Evolutionary conservation across 2,329 filamentous ascomycete genomes (phyloP), one percentile per base, ranked within the genome.

Genomic region (Ophiostoma perfectum): DNA sequence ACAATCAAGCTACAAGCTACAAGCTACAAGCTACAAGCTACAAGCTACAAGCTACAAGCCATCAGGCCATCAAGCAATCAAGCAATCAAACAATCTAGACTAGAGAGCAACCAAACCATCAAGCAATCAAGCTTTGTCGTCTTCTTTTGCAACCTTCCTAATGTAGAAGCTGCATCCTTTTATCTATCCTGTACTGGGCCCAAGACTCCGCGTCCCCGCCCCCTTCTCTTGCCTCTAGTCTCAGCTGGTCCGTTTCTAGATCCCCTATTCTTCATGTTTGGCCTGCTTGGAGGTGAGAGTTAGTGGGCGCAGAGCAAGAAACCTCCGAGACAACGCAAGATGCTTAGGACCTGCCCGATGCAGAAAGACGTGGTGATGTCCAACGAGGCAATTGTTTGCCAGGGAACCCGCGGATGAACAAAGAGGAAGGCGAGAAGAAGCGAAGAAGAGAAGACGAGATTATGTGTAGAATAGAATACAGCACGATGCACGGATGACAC

Each of bases 91-190:
- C 27, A 27, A 27, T 27, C 27, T 27, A 27, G 27, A 27, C 27
- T 27, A 27, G 27, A 27, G 45, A 47, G 14, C 14, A 27, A 55
- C 8, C 49, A 27, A 55, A 9, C n/a, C 27, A 27, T 27, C 27
- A 27, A 6, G 11, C 42, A 44, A 60, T 60, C 55, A 38, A 11
- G 18, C n/a, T n/a, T 55, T 12, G 55, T 38, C 2, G 55, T 60
- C 55, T 39, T 60, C 11, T 38, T 60, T 39, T 60, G 27, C 27
- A 60, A 60, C 55, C 55, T 60, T 60, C 55, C 55, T 60, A 60
- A 36, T 39, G 8, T 60, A 11, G 55, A 60, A 38, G 55, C 27
- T 60, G 11, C 8, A 1, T 38, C 6, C 8, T 27, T 27, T 55
- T 55, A 27, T 55, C 49, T 60, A 39, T 36, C 5, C 27, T 60